Evolutionary conservation across 2,329 filamentous ascomycete species (phyloP).

Genomic region (Sporothrix variecibatus): DNA sequence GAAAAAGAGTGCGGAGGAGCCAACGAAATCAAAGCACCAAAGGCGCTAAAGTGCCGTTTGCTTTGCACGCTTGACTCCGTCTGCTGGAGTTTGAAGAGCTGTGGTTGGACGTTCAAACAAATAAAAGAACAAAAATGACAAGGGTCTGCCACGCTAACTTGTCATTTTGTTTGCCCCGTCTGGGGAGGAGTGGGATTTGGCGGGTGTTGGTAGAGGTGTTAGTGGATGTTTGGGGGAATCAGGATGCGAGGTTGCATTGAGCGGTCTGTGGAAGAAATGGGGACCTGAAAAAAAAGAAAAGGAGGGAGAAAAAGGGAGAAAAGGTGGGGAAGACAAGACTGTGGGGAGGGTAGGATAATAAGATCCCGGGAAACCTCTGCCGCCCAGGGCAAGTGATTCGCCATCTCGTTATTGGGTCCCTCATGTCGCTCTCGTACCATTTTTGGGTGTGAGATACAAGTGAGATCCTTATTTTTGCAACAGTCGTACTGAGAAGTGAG

Average conservation of each 20-base stretch:
- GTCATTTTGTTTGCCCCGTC: not conserved
- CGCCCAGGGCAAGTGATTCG: slow-evolving; percentile 16
- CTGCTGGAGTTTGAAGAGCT: not conserved
- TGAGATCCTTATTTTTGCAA: not conserved
- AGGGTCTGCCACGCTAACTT: not conserved
- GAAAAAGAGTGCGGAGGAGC: not conserved
- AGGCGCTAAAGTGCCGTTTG: not conserved
- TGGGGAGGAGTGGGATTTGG: not conserved
- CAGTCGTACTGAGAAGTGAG: not conserved
- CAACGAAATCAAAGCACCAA: not conserved
- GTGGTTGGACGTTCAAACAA: not conserved
- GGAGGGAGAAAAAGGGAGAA: not conserved
- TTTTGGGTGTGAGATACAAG: not conserved
- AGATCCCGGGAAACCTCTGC: slow-evolving; percentile 17
- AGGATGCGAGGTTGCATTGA: not conserved
- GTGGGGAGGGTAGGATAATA: not conserved
- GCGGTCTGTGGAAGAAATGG: not conserved
- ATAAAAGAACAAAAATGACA: not conserved
- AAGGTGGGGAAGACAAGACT: slow-evolving; percentile 1
- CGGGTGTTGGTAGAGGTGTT: slow-evolving; percentile 1
- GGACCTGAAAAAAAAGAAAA: not conserved
- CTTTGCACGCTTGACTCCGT: not conserved
- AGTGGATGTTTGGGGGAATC: not conserved
- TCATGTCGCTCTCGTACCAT: not conserved
- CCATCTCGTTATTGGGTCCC: not conserved